These are phyloP conservation scores for Moniliella sp. DNA, from an alignment of 1,284 basidiomycete species.

Conservation along the genomic window DNA sequence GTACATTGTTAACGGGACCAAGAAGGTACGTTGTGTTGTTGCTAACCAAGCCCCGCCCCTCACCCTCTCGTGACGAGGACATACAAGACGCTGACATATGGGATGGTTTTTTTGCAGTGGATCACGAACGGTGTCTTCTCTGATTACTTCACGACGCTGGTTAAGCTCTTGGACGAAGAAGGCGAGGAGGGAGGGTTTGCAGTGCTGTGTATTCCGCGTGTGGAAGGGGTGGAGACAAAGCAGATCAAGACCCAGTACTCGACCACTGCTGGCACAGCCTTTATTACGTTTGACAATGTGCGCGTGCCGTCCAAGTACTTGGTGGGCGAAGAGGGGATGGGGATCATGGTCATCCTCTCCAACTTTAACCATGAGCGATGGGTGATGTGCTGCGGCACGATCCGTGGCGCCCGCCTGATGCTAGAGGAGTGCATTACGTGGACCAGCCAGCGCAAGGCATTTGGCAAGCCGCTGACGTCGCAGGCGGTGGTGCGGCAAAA, in stretches of 20 bases:
- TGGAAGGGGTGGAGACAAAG: conserved; percentile 49
- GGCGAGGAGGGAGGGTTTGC: conserved; percentile 46
- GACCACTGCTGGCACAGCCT: conserved; percentile 31
- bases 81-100: conserved; percentile 2
- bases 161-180: conserved; percentile 40
- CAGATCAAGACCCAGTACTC: conserved; percentile 45
- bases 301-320: conserved; percentile 38
- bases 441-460: conserved; percentile 3
- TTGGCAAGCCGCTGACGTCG: conserved; percentile 3
- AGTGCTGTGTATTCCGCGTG: conserved; percentile 48
- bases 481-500: conserved; percentile 4
- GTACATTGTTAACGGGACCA: conserved; percentile 35
- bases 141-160: conserved; percentile 39
- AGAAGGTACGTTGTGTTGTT: conserved; percentile 10
- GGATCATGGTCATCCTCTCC: conserved; percentile 5
- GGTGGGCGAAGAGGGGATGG: conserved; percentile 3
- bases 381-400: conserved; percentile 1
- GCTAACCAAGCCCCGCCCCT: conserved; percentile 2
- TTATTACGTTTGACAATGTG: conserved; percentile 64
- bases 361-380: conserved; percentile 5
- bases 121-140: conserved; percentile 43
- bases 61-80: conserved; percentile 2
- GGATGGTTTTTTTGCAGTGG: conserved; percentile 1
- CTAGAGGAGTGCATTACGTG: conserved; percentile 3
- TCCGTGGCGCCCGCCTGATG: conserved; percentile 3